A percentile compares a stretch with the other conserved stretches of the same genome.
phyloP scores from a whole-genome alignment of 306 rosid species.

The Mimosa pudica region DNA sequence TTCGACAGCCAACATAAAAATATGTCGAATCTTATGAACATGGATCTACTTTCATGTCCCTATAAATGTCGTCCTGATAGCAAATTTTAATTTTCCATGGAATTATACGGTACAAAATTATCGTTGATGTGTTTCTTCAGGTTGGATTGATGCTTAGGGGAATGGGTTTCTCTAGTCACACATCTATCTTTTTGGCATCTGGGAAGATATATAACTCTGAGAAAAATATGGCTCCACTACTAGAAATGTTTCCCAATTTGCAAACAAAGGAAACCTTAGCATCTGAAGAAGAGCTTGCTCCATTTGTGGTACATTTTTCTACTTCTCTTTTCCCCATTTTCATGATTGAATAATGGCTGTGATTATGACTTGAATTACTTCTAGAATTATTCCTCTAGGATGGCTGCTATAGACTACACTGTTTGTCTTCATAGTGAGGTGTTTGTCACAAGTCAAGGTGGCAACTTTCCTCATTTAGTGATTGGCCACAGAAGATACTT shows the following conservation, averaged over 20 bases:
- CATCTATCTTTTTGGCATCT: constrained; percentile 89
- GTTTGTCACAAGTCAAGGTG: constrained; percentile 98
- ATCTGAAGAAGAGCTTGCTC: constrained; percentile 80
- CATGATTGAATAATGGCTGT: constrained; percentile 17
- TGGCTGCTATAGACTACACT: constrained; percentile 99
- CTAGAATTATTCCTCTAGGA: constrained; percentile 95
- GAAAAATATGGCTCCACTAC: constrained; percentile 83
- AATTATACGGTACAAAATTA: constrained; percentile 9
- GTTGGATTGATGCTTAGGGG: constrained; percentile 98
- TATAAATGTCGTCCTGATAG: not conserved
- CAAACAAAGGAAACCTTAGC: constrained; percentile 87
- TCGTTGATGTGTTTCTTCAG: constrained; percentile 48
- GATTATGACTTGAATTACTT: constrained; percentile 53
- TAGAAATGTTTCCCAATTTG: constrained; percentile 95
- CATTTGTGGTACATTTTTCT: constrained; percentile 59
- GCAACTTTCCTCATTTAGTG: constrained; percentile 97
- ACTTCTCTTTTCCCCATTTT: constrained; percentile 13
- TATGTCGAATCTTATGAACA: no score
- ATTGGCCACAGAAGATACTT: constrained; percentile 96
- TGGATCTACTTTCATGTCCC: not conserved
- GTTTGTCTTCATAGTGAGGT: constrained; percentile 98
- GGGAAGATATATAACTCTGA: constrained; percentile 85
- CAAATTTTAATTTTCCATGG: not conserved
- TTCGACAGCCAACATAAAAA: no score
- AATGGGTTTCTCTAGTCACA: constrained; percentile 87